These are phyloP conservation scores for Fusarium coffeatum DNA, from an alignment of 2,329 filamentous ascomycete species.

Conservation along the genomic window DNA sequence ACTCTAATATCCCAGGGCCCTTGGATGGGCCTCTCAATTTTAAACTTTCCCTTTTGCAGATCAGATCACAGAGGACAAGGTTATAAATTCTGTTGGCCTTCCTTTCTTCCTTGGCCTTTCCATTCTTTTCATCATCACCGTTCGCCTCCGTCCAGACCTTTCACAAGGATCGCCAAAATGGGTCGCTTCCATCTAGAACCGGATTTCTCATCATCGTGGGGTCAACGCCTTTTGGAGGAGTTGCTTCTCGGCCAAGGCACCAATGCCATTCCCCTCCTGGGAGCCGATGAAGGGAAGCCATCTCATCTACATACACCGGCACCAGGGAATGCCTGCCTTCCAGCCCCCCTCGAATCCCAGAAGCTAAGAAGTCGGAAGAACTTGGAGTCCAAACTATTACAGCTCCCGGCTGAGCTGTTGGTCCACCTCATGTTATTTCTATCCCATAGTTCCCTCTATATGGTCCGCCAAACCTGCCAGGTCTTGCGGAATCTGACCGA, in stretches of 20 bases:
- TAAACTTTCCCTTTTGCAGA: background rate
- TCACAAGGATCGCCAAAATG: too few species aligned
- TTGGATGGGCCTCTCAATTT: background rate
- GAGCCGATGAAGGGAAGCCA: too few species aligned
- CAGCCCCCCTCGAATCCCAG: fast-evolving
- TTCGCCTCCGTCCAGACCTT: too few species aligned
- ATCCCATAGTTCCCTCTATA: background rate
- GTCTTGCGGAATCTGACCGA: background rate
- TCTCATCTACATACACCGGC: background rate
- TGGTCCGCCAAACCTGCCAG: constrained; percentile 6
- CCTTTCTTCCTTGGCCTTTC: too few species aligned
- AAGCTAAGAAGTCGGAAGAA: fast-evolving
- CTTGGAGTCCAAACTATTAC: fast-evolving
- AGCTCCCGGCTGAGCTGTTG: background rate
- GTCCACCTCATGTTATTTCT: background rate
- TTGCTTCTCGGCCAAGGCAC: too few species aligned
- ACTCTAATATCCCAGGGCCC: background rate
- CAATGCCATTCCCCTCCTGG: too few species aligned
- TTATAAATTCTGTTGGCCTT: too few species aligned
- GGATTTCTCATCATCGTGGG: too few species aligned
- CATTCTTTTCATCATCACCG: too few species aligned
- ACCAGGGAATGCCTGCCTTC: background rate
- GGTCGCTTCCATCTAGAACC: too few species aligned
- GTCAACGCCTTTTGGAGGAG: too few species aligned
- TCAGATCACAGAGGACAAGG: too few species aligned